A percentile compares a stretch with the other conserved stretches of the same genome.
Conservation (phyloP, 2,329 filamentous ascomycete genomes). For the Trichoderma sp. region DNA sequence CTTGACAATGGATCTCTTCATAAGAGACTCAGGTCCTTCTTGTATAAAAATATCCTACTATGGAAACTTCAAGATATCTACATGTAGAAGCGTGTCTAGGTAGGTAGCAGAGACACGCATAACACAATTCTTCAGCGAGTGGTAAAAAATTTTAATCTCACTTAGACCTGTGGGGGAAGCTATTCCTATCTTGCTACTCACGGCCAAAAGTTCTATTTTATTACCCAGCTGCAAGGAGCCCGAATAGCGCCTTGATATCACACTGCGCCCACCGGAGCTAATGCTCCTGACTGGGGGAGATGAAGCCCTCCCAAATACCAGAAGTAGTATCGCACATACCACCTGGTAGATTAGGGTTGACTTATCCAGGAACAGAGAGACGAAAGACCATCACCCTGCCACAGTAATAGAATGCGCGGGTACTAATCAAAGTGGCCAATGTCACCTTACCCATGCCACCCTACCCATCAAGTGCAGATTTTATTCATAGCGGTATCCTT, state of each 20-base stretch:
- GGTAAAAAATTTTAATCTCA: not conserved
- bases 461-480: not conserved
- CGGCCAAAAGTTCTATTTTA: not conserved
- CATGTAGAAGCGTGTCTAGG: not conserved
- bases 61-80: not conserved
- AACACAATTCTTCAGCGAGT: not conserved
- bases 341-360: not conserved
- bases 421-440: not conserved
- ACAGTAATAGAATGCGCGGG: not conserved
- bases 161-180: not conserved
- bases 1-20: not conserved
- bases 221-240: not conserved
- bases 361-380: not conserved
- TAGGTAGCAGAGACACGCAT: not conserved
- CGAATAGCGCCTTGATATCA: not conserved
- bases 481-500: not conserved
- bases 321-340: not conserved
- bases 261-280: not conserved
- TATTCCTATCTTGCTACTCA: conserved; percentile 1
- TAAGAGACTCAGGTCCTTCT: not conserved
- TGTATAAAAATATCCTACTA: not conserved
- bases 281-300: not conserved
- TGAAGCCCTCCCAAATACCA: not conserved
- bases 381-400: not conserved
- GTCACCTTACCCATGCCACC: not conserved